phyloP scores from a whole-genome alignment of 2,329 filamentous ascomycete genomes.

The Cadophora luteo-olivacea region DNA sequence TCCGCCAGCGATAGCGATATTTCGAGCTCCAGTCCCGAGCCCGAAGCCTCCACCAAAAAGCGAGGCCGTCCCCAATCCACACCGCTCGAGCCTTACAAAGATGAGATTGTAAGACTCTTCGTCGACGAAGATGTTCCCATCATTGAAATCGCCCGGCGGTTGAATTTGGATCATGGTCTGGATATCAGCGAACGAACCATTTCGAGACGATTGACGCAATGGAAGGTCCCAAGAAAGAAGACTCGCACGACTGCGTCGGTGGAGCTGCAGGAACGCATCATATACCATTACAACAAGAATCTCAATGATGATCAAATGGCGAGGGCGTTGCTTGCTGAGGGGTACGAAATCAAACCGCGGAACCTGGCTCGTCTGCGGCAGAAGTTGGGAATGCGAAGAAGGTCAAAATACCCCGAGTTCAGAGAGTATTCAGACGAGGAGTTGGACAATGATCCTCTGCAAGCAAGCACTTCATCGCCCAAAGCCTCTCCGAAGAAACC shows the following conservation, averaged over 20 bases:
- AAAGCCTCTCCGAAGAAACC: constrained; percentile 27
- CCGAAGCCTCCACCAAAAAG: constrained; percentile 24
- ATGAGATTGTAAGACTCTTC: constrained; percentile 41
- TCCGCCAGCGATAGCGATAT: constrained; percentile 22
- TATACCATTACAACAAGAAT: constrained; percentile 42
- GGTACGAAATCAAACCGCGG: constrained; percentile 39
- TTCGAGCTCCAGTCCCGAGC: constrained; percentile 4
- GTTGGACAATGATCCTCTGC: constrained; percentile 26
- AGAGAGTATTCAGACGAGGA: constrained; percentile 39
- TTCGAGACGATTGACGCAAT: constrained; percentile 39
- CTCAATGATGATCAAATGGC: constrained; percentile 42
- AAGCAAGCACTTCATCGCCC: constrained; percentile 16
- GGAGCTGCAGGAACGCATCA: constrained; percentile 37
- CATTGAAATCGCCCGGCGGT: constrained; percentile 39
- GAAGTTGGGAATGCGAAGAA: constrained; percentile 41
- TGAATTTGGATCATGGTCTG: constrained; percentile 40
- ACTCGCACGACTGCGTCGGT: constrained; percentile 34
- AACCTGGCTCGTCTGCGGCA: constrained; percentile 40
- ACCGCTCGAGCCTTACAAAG: constrained; percentile 40
- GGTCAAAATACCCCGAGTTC: constrained; percentile 41
- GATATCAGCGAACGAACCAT: constrained; percentile 42
- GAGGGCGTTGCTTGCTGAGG: constrained; percentile 36
- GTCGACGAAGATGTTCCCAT: constrained; percentile 36
- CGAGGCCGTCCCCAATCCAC: constrained; percentile 39
- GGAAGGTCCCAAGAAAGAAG: constrained; percentile 41